Evolutionary conservation across 2,329 filamentous ascomycete genomes (phyloP), one percentile per base, ranked within the genome.

Genomic region (Ophiosphaerella narmari): DNA sequence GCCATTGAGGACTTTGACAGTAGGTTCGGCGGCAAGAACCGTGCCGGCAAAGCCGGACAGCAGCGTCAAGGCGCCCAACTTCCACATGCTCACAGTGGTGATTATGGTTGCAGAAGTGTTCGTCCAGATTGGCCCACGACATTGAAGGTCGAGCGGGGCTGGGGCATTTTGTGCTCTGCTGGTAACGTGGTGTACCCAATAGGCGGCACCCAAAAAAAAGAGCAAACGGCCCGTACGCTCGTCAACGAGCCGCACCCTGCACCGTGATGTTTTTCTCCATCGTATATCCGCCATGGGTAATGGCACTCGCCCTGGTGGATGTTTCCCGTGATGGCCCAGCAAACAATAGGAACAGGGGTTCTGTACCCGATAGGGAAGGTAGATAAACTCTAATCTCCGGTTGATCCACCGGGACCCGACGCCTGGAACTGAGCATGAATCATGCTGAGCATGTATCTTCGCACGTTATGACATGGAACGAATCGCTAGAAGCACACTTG

Each of bases 1-100:
- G 8, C 71, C 70, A 50, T 73, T 73, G 38, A 63, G 59, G 0
- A 73, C 62, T 8, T 52, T 62, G 14, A 66, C 71, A 2, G 56
- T 59, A 12, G 70, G 67, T 11, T 57, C 55, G 12, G 39, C 29
- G 34, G 65, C 64, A 18, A 38, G 38, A 32, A 53, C 52, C 13
- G 52, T 32, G 7, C 52, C 43, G 13, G 57, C 50, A 14, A 63
- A 48, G 12, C 12, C 24, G 59, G 43, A 41, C 43, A 61, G 16
- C 5, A 52, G 39, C 11, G 52, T 46, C 23, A 65, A 36, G 7
- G 49, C 48, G 16, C 51, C 43, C 47, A 47, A 51, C 36, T 46
- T 61, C 61, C 64, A 64, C 47, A 47, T 48, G 63, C 55, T 55
- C 60, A 29, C 31, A 59, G 33, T 31, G 7, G 43, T 21, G n/a